Evolutionary conservation across 768 basidiomycete genomes (phyloP).

Genomic region (Rhodocollybia butyracea): DNA sequence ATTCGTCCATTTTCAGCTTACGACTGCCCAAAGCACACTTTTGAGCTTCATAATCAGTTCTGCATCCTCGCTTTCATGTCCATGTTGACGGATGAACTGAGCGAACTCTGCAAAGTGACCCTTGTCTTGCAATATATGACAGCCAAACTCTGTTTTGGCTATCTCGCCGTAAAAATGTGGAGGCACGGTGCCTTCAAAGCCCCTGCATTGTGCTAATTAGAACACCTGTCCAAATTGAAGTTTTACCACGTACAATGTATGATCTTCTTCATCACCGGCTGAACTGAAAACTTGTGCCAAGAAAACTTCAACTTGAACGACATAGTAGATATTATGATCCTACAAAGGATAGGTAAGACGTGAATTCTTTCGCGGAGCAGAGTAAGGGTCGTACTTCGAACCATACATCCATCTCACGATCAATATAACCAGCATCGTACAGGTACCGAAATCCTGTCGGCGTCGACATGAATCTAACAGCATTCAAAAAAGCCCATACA

Average conservation of each 20-base stretch:
- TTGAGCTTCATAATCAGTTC: slow-evolving; percentile 88
- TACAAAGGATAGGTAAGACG: slow-evolving; percentile 27
- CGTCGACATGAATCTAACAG: slow-evolving; percentile 88
- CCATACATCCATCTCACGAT: slow-evolving; percentile 95
- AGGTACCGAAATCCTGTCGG: slow-evolving; percentile 91
- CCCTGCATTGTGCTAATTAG: slow-evolving; percentile 32
- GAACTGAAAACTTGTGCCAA: slow-evolving; percentile 70
- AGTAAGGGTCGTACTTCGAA: slow-evolving; percentile 65
- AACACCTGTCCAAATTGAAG: background rate
- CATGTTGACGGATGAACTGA: slow-evolving; percentile 85
- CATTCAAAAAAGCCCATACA: background rate
- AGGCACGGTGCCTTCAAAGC: slow-evolving; percentile 84
- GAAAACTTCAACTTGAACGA: slow-evolving; percentile 91
- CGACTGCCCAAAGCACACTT: slow-evolving; percentile 95
- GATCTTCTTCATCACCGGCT: slow-evolving; percentile 67
- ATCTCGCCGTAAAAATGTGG: slow-evolving; percentile 98
- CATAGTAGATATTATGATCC: slow-evolving; percentile 93
- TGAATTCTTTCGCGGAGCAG: background rate
- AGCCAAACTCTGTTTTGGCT: slow-evolving; percentile 94
- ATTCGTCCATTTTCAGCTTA: slow-evolving; percentile 39
- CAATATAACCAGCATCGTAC: slow-evolving; percentile 88
- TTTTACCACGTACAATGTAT: slow-evolving; percentile 42
- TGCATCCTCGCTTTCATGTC: slow-evolving; percentile 76
- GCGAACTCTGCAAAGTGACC: slow-evolving; percentile 91
- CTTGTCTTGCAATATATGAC: slow-evolving; percentile 85